Conservation (phyloP, 257 asterid genomes). For the Nicotiana sylvestris region DNA sequence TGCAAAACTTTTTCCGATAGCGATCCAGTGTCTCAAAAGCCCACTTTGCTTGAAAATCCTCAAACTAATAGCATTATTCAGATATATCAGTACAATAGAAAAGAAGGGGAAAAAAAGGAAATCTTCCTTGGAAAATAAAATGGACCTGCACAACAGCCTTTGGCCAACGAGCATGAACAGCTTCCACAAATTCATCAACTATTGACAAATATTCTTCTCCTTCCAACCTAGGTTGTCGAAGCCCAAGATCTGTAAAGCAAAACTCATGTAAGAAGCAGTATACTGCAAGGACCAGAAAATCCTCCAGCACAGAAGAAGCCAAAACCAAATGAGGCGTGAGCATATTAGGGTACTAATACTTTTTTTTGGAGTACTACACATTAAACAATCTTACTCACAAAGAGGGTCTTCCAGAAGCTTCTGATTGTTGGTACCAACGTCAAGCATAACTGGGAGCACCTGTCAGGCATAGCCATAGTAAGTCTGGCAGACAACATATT, state of each 20-base stretch:
- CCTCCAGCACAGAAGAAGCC: slow-evolving; percentile 6
- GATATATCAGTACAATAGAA: slow-evolving; percentile 24
- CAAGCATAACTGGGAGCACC: slow-evolving; percentile 99
- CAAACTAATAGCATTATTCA: slow-evolving; percentile 60
- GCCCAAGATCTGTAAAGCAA: slow-evolving; percentile 84
- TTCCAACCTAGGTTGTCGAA: slow-evolving; percentile 89
- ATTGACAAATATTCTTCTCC: slow-evolving; percentile 89
- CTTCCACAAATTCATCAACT: slow-evolving; percentile 99
- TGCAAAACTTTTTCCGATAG: slow-evolving; percentile 92
- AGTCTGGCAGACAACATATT: not conserved
- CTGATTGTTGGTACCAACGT: slow-evolving; percentile 95
- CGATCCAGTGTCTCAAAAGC: slow-evolving; percentile 97
- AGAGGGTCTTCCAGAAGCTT: slow-evolving; percentile 86
- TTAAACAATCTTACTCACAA: slow-evolving; percentile 58
- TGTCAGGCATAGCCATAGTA: slow-evolving; percentile 29
- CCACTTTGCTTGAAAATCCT: slow-evolving; percentile 99
- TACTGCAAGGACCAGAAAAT: not conserved
- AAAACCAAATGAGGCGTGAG: slow-evolving; percentile 12
- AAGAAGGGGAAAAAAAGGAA: slow-evolving; percentile 11
- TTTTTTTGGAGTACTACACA: not conserved
- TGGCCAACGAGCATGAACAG: slow-evolving; percentile 99
- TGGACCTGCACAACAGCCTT: slow-evolving; percentile 98
- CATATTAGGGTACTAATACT: not conserved
- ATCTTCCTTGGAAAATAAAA: slow-evolving; percentile 17
- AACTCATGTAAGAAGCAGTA: slow-evolving; percentile 7